These are phyloP conservation scores for Aphanomyces astaci DNA, from an alignment of 352 stramenopile genomes.

Conservation along the genomic window DNA sequence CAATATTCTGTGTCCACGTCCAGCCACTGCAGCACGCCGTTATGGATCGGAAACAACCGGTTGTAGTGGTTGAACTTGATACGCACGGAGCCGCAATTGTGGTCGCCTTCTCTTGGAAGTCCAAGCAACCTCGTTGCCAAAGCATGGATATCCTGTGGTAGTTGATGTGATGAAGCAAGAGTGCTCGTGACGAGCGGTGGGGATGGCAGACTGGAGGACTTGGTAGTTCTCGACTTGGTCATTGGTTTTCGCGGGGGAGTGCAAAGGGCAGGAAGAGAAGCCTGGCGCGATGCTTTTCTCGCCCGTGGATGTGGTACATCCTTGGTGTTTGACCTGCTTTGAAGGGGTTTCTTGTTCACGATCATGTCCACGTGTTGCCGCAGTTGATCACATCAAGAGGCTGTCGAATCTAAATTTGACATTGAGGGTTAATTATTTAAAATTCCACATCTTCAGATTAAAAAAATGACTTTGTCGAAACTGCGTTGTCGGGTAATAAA, in stretches of 20 bases:
- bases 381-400: too few relatives aligned
- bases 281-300: not conserved
- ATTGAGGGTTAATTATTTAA: too few relatives aligned
- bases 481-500: not conserved
- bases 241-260: not conserved
- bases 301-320: not conserved
- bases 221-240: not conserved
- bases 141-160: not conserved
- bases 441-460: too few relatives aligned
- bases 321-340: not conserved
- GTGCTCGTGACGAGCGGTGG: not conserved
- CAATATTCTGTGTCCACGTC: conserved; percentile 12
- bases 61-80: conserved; percentile 21
- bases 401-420: not conserved
- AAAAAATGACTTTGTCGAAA: not conserved
- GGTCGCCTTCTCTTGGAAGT: not conserved
- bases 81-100: not conserved
- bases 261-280: not conserved
- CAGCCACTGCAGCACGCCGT: conserved; percentile 14
- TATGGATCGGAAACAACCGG: conserved; percentile 4
- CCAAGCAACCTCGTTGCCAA: not conserved
- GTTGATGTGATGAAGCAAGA: not conserved
- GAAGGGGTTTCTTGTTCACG: not conserved
- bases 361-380: not conserved
- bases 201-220: not conserved